Evolutionary conservation across 192 early-diverging fungal species (phyloP).

Genomic region (Linnemannia elongata): DNA sequence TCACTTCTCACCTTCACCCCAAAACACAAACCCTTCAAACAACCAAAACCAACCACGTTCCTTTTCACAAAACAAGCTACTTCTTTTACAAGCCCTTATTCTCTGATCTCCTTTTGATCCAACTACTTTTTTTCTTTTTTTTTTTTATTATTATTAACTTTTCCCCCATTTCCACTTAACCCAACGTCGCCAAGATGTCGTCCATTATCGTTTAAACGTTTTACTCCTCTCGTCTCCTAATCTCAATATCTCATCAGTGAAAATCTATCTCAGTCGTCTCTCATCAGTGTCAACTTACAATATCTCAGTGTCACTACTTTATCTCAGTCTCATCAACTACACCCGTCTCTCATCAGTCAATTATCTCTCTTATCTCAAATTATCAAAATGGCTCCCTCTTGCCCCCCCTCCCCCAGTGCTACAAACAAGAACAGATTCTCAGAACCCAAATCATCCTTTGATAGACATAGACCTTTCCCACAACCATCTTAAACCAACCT

Average conservation of each 20-base stretch:
- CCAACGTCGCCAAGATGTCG: conserved; percentile 51
- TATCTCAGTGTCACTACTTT: conserved; percentile 21
- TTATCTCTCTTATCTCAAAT: conserved; percentile 27
- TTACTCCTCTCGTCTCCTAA: conserved; percentile 22
- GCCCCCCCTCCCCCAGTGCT: conserved; percentile 53
- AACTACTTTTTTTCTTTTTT: conserved; percentile 15
- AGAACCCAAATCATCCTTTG: conserved; percentile 45
- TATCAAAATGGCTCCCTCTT: conserved; percentile 57
- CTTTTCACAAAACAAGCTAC: background rate
- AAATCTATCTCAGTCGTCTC: conserved; percentile 7
- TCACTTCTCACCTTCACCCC: background rate
- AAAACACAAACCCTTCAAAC: background rate
- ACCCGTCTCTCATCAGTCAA: conserved; percentile 20
- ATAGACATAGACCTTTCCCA: conserved; percentile 55
- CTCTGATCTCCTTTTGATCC: conserved; percentile 1
- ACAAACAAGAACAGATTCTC: conserved; percentile 25
- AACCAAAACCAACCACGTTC: background rate
- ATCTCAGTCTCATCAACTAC: conserved; percentile 15
- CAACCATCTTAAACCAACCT: conserved; percentile 35
- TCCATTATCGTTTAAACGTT: conserved; percentile 60
- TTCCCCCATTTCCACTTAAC: conserved; percentile 15
- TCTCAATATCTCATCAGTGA: conserved; percentile 17
- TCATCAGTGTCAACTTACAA: conserved; percentile 14
- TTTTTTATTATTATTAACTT: conserved; percentile 31
- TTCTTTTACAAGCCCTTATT: background rate